phyloP scores from a whole-genome alignment of 164 flowering plant genomes.

The Akebia trifoliata region DNA sequence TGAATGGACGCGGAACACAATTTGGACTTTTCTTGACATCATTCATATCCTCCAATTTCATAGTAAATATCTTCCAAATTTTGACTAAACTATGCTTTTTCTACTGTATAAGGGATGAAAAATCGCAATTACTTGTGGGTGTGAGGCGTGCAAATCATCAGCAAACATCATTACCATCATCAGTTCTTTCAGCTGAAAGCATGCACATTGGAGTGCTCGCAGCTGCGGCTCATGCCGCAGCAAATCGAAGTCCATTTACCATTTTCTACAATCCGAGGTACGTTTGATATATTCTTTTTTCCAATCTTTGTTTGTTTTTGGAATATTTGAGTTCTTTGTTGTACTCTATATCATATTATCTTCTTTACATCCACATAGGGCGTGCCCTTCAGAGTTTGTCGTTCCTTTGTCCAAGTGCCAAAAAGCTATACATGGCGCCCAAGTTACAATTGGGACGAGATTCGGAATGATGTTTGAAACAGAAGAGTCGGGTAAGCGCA shows the following conservation, averaged over 20 bases:
- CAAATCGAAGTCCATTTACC: conserved; percentile 77
- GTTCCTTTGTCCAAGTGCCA: conserved; percentile 67
- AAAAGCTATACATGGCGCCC: conserved; percentile 70
- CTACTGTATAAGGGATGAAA: conserved; percentile 97
- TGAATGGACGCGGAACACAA: no score
- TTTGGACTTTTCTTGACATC: no score
- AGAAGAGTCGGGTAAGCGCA: conserved; percentile 92
- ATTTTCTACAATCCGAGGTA: conserved; percentile 96
- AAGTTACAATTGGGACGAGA: conserved; percentile 88
- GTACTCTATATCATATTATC: not conserved
- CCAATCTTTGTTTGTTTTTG: not conserved
- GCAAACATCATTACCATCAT: conserved; percentile 79
- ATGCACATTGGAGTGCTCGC: conserved; percentile 99
- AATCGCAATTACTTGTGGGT: conserved; percentile 80
- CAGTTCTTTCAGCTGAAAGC: conserved; percentile 95
- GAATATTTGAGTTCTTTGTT: conserved; percentile 5
- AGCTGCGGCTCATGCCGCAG: conserved; percentile 99
- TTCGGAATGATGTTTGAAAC: conserved; percentile 99
- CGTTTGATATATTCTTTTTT: not conserved
- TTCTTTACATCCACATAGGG: conserved; percentile 35
- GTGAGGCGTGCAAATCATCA: conserved; percentile 93
- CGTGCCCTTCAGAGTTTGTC: conserved; percentile 92
- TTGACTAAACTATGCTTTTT: no score
- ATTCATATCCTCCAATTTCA: no score
- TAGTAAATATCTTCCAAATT: no score